Evolutionary conservation across 345 rosid species (phyloP), one percentile per base, ranked within the genome.

Genomic region (Camelina hispida): DNA sequence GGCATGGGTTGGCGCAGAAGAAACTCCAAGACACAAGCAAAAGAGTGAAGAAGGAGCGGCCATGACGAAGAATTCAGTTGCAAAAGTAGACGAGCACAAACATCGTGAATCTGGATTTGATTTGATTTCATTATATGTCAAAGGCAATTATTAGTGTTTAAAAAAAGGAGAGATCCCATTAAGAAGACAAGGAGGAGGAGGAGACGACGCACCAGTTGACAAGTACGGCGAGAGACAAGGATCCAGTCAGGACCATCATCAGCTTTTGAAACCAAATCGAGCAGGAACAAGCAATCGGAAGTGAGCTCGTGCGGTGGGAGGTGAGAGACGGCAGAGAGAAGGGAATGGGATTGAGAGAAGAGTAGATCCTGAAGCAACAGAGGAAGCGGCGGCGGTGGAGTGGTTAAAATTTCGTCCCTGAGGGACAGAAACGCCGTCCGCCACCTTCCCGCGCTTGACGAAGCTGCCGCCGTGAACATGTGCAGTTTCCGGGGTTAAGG

Each of bases 391-490:
- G 84, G 82, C 64, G 79, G 81, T n/a, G 87, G 82, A 59, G 64
- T 78, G 40, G 92, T 81, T 47, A 81, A 78, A 75, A 86, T 82
- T 79, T 93, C 93, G 81, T 89, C 98, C 53, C 98, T 78, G 32
- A 93, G 87, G 9, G 93, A 87, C 37, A 93, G 84, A 84, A 93
- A 91, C 37, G 93, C 89, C 60, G 97, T 87, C 82, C 97, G 84
- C 96, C 98, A 93, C 28, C 76, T 73, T 6, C 84, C 68, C 50
- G 86, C 60, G 18, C 86, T 71, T 16, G 84, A 76, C 15, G 87
- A 44, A 17, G 87, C 71, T 22, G 82, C 74, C 74, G 80, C 62
- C 65, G 52, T 43, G 28, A 74, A 74, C 78, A 74, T 56, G 51
- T 54, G 35, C 50, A 20, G 37, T 38, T 22, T 6, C 42, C 28